Percentiles rank a stretch among this genome's conserved stretches.
Evolutionary conservation across 805 yeast genomes (phyloP).

Genomic region (Cyberlindnera bimundalis): DNA sequence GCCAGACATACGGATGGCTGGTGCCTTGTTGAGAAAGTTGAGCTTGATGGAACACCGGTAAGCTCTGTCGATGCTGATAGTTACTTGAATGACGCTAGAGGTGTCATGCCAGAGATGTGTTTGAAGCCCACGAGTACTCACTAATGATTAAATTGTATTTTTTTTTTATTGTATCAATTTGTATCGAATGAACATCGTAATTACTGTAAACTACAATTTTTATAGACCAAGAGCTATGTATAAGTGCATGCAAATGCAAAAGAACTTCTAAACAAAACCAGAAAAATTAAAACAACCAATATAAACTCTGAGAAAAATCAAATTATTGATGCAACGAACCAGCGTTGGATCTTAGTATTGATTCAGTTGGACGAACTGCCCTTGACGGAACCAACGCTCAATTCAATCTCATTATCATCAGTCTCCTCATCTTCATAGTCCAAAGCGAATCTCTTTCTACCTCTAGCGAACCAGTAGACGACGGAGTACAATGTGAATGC

Average conservation of each 20-base stretch:
- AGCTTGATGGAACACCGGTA: conserved; percentile 21
- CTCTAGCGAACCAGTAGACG: conserved; percentile 50
- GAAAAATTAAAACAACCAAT: neutral
- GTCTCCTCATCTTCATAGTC: conserved; percentile 20
- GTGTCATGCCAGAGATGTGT: conserved; percentile 40
- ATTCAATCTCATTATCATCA: conserved; percentile 3
- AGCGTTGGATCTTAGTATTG: neutral
- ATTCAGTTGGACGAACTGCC: neutral
- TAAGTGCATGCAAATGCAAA: neutral
- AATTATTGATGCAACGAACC: neutral
- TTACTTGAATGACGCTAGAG: conserved; percentile 36
- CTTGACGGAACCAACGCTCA: neutral
- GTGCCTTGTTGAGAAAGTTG: conserved; percentile 39
- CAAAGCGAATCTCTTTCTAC: conserved; percentile 30
- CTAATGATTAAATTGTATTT: too few relatives aligned
- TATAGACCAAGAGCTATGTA: too few relatives aligned
- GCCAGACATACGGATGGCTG: conserved; percentile 44
- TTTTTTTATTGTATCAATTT: too few relatives aligned
- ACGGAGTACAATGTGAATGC: conserved; percentile 44
- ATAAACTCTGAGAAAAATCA: neutral
- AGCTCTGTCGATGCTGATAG: conserved; percentile 7
- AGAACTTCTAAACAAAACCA: neutral
- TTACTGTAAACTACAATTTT: too few relatives aligned
- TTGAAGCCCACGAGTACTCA: too few relatives aligned
- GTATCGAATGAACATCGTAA: too few relatives aligned